These are phyloP conservation scores for Pythium monospermum DNA, from an alignment of 352 stramenopile species.

Conservation along the genomic window DNA sequence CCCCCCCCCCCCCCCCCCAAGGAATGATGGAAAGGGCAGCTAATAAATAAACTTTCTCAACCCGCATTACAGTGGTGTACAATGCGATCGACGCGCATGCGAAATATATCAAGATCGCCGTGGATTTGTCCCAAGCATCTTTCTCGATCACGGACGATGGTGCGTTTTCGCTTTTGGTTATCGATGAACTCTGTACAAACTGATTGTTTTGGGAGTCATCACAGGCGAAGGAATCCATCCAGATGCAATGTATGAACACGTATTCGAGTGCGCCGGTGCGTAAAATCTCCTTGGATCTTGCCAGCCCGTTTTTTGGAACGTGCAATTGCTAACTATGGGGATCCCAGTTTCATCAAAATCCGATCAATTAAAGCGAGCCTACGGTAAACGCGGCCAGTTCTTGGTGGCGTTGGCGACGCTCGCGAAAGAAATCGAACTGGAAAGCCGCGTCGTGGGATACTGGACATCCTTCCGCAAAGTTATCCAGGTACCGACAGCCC, in stretches of 20 bases:
- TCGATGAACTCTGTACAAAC: neutral
- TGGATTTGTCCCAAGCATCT: slow-evolving; percentile 40
- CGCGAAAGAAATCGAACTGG: slow-evolving; percentile 44
- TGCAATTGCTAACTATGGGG: neutral
- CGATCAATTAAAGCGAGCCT: slow-evolving; percentile 14
- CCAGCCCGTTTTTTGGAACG: neutral
- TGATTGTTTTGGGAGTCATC: neutral
- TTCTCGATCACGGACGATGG: slow-evolving; percentile 71
- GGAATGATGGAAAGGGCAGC: neutral
- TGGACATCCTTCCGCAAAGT: slow-evolving; percentile 71
- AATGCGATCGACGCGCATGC: slow-evolving; percentile 69
- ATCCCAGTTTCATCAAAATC: slow-evolving; percentile 36
- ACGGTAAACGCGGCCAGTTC: slow-evolving; percentile 48
- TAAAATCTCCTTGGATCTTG: neutral
- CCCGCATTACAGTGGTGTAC: slow-evolving; percentile 42
- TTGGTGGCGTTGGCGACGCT: slow-evolving; percentile 41
- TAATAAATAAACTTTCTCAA: neutral
- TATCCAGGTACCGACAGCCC: slow-evolving; percentile 13
- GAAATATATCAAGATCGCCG: slow-evolving; percentile 32
- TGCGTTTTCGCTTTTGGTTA: slow-evolving; percentile 15
- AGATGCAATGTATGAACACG: slow-evolving; percentile 38
- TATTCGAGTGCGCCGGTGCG: slow-evolving; percentile 45
- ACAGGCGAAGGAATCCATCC: slow-evolving; percentile 60
- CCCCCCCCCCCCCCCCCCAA: no score
- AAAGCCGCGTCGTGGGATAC: slow-evolving; percentile 45